Evolutionary conservation across 164 flowering plant genomes (phyloP), one percentile per base, ranked within the genome.

Genomic region (Liriodendron chinense): DNA sequence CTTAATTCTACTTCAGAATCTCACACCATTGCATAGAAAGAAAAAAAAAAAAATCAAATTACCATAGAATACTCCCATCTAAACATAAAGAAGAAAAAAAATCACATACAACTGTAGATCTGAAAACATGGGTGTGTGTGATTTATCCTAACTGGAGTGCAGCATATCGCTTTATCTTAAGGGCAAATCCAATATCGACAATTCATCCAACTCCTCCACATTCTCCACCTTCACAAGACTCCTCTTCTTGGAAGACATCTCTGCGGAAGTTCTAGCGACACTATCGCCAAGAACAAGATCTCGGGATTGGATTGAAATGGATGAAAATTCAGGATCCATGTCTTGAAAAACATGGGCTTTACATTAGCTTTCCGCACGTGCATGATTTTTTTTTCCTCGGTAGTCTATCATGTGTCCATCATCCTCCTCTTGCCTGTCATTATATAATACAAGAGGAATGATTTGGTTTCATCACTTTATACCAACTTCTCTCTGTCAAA

Each of bases 121-220:
- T 34, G 43, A 34, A 34, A 34, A 34, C 16, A 53, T 14, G 16
- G 57, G 2, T 7, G 57, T 9, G 57, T 53, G 12, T 53, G 43
- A 34, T 2, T 34, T 34, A 34, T 34, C 43, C 43, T 0, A 34
- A 34, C 43, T 5, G 18, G 18, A 53, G 57, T 14, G 4, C 57
- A 53, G 57, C 57, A 53, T 14, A 53, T 53, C 57, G n/a, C n/a
- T n/a, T n/a, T n/a, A n/a, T n/a, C n/a, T n/a, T n/a, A n/a, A n/a
- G n/a, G n/a, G 99, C 86, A 96, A 84, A 83, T 96, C 98, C 78
- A 92, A 74, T 16, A 96, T 57, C 6, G 90, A 84, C 84, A 88
- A 74, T 80, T 74, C 85, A 9, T 25, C 80, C 1, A 12, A 70
- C 61, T 72, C 83, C 74, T 81, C 90, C 63, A 82, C 81, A 64